Conservation (phyloP, 2,329 filamentous ascomycete species). For the Diaporthe sp. region DNA sequence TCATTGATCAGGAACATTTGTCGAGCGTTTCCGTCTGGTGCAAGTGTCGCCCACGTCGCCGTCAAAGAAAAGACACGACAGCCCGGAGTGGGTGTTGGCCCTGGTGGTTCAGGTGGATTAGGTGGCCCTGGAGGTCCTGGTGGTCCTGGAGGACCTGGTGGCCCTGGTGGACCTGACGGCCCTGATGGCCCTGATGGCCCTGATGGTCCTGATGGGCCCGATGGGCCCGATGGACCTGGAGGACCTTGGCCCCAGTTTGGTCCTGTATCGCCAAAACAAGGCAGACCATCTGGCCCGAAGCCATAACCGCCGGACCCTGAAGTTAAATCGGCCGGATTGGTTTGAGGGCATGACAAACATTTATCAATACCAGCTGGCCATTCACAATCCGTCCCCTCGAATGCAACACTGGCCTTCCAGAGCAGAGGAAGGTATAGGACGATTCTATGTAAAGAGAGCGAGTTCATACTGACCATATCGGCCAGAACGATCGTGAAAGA, state of each 20-base stretch:
- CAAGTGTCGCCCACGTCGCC: background rate
- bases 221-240: too few species aligned
- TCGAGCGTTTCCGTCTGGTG: constrained; percentile 34
- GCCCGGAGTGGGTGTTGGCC: background rate
- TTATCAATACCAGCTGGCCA: background rate
- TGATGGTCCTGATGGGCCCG: background rate
- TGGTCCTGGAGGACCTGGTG: background rate
- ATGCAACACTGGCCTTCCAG: background rate
- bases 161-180: background rate
- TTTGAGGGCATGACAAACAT: background rate
- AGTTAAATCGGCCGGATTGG: background rate
- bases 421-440: background rate
- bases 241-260: background rate
- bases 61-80: constrained; percentile 4
- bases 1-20: constrained; percentile 66
- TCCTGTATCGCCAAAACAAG: background rate
- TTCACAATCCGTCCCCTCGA: background rate
- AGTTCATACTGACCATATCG: background rate
- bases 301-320: background rate
- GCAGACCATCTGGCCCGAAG: background rate
- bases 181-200: too few species aligned
- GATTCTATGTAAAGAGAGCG: background rate
- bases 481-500: background rate
- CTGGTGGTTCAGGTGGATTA: background rate
- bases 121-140: background rate